Evolutionary conservation across 1,284 basidiomycete genomes (phyloP), one percentile per base, ranked within the genome.

Genomic region (Trametes sp.): DNA sequence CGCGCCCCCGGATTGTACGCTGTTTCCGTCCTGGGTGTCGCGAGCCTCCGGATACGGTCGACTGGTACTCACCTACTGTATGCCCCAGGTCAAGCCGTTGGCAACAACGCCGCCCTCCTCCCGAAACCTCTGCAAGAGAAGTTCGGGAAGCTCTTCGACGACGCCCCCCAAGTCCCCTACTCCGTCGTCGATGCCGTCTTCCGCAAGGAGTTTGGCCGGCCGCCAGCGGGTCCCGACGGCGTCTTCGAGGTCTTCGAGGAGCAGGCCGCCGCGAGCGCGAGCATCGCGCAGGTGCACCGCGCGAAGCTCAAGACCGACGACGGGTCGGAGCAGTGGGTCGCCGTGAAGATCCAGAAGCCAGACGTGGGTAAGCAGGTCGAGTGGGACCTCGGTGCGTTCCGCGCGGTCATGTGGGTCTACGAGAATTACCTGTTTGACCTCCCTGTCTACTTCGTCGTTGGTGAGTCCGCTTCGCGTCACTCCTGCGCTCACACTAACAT

Each of bases 331-430:
- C 57, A 65, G 50, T 84, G 88, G 82, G 94, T 96, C 1, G 95
- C 94, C 0, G 94, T 97, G 66, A 96, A 96, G 77, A 81, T 95
- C n/a, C 93, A 96, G 78, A 96, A 95, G 70, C 94, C 93, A 0
- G 91, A 88, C 31, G 93, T 97, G 19, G 83, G 81, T 55, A 92
- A 86, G 70, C 95, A 97, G 78, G 89, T 93, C 77, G 87, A 92
- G 63, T 94, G 89, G 87, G 93, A 95, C 74, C 77, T 95, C 28
- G 85, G 79, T 26, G 86, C 84, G 3, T 90, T 86, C 71, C 77
- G 84, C 14, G 68, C 79, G 3, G 88, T 90, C 1, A 90, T 91
- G 87, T 91, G 88, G 88, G 79, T 88, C 70, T 90, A 89, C 69
- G 89, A 91, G 67, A 78, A 88, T 41, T 87, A 86, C 80, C 80